Conservation (phyloP, 2,329 filamentous ascomycete genomes). For the Penicillium rolfsii region DNA sequence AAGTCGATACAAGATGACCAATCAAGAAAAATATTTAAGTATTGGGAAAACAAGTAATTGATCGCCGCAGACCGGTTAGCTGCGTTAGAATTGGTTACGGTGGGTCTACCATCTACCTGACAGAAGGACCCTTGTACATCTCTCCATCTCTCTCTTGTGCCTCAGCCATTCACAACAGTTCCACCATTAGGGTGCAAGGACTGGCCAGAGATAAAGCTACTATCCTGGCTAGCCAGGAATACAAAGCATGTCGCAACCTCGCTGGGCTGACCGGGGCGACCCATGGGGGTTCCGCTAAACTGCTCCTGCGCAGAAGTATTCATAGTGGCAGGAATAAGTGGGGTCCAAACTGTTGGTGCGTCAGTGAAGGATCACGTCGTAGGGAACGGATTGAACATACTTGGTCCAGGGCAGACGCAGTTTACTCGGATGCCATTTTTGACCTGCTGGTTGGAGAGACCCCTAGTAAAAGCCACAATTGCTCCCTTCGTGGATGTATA, state of each 20-base stretch:
- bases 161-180: slow-evolving; percentile 54
- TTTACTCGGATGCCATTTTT: slow-evolving; percentile 75
- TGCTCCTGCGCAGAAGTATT: slow-evolving; percentile 68
- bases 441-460: slow-evolving; percentile 73
- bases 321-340: slow-evolving; percentile 74
- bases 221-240: slow-evolving; percentile 75
- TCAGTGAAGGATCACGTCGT: slow-evolving; percentile 6
- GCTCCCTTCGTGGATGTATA: slow-evolving; percentile 78
- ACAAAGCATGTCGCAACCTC: slow-evolving; percentile 82
- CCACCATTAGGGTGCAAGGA: slow-evolving; percentile 66
- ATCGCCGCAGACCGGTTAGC: too few relatives aligned
- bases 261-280: slow-evolving; percentile 74
- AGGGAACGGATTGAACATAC: slow-evolving; percentile 33
- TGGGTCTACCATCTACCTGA: too few relatives aligned
- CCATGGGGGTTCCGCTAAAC: slow-evolving; percentile 72
- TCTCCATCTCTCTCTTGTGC: background rate
- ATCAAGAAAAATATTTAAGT: too few relatives aligned
- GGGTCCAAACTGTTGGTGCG: slow-evolving; percentile 65
- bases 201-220: slow-evolving; percentile 73
- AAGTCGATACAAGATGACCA: too few relatives aligned
- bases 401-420: slow-evolving; percentile 73
- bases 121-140: too few relatives aligned
- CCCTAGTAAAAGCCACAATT: slow-evolving; percentile 76
- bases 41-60: too few relatives aligned
- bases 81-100: too few relatives aligned